These are phyloP conservation scores for Fistulinella cinereoalba DNA, from an alignment of 1,284 basidiomycete species.

Conservation along the genomic window DNA sequence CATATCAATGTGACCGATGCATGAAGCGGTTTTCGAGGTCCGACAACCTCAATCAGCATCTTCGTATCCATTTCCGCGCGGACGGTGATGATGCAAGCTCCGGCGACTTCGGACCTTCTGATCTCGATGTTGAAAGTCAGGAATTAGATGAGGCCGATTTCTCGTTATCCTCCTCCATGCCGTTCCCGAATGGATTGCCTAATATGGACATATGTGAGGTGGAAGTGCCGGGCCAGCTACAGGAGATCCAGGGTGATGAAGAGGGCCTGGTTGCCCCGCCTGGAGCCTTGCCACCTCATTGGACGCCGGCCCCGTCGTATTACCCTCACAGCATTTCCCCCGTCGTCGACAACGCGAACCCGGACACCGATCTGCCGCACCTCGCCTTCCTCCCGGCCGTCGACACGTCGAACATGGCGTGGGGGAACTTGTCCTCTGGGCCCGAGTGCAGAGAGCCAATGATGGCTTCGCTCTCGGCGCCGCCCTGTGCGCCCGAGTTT, in stretches of 20 bases:
- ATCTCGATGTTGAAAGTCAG: slow-evolving; percentile 29
- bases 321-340: slow-evolving; percentile 21
- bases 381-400: slow-evolving; percentile 24
- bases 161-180: slow-evolving; percentile 21
- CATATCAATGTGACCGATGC: slow-evolving; percentile 72
- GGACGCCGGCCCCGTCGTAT: slow-evolving; percentile 18
- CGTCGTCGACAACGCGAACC: slow-evolving; percentile 16
- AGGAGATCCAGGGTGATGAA: slow-evolving; percentile 58
- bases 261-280: slow-evolving; percentile 47
- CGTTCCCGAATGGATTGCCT: slow-evolving; percentile 30
- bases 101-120: slow-evolving; percentile 25
- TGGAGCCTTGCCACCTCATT: slow-evolving; percentile 18
- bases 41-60: slow-evolving; percentile 83
- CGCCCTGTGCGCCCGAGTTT: slow-evolving; percentile 64
- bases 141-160: slow-evolving; percentile 30
- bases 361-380: slow-evolving; percentile 22
- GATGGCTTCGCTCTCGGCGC: slow-evolving; percentile 55
- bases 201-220: slow-evolving; percentile 57
- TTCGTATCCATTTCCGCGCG: slow-evolving; percentile 67
- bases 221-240: slow-evolving; percentile 55
- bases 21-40: slow-evolving; percentile 79
- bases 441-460: slow-evolving; percentile 40
- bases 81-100: slow-evolving; percentile 30
- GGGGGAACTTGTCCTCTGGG: slow-evolving; percentile 26
- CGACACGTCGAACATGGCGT: slow-evolving; percentile 27